A percentile compares a stretch with the other conserved stretches of the same genome.
Conservation (phyloP, 345 rosid genomes). For the Eucalyptus regnans region DNA sequence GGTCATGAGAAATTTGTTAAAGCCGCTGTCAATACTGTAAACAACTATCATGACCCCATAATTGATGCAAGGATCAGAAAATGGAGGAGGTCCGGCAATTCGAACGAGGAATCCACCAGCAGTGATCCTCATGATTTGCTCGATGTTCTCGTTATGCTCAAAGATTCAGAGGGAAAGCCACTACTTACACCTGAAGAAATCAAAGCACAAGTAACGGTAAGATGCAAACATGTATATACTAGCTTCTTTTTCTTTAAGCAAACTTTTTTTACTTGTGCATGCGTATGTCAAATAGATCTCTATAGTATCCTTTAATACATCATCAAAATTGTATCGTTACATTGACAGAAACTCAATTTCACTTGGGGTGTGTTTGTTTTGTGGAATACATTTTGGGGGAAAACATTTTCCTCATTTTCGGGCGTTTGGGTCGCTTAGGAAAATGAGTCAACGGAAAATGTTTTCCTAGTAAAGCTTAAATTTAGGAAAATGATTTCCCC, state of each 20-base stretch:
- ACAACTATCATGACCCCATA: slow-evolving; percentile 35
- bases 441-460: no score
- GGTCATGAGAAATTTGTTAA: neutral
- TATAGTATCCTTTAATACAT: neutral
- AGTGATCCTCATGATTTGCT: slow-evolving; percentile 26
- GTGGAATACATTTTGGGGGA: no score
- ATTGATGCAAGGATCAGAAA: slow-evolving; percentile 31
- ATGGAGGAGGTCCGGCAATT: neutral
- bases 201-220: neutral
- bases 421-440: no score
- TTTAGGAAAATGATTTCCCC: no score
- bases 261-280: neutral
- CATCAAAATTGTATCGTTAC: neutral
- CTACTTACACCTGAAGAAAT: neutral
- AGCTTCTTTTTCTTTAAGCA: neutral
- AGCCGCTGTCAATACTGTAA: slow-evolving; percentile 1
- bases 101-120: neutral
- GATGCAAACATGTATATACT: neutral
- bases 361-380: neutral
- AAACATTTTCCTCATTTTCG: no score
- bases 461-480: no score
- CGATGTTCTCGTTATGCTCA: slow-evolving; percentile 15
- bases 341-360: neutral
- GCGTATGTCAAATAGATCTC: neutral
- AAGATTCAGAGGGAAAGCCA: neutral